Evolutionary conservation across 2,329 filamentous ascomycete genomes (phyloP).

Genomic region (Fusarium torreyae): DNA sequence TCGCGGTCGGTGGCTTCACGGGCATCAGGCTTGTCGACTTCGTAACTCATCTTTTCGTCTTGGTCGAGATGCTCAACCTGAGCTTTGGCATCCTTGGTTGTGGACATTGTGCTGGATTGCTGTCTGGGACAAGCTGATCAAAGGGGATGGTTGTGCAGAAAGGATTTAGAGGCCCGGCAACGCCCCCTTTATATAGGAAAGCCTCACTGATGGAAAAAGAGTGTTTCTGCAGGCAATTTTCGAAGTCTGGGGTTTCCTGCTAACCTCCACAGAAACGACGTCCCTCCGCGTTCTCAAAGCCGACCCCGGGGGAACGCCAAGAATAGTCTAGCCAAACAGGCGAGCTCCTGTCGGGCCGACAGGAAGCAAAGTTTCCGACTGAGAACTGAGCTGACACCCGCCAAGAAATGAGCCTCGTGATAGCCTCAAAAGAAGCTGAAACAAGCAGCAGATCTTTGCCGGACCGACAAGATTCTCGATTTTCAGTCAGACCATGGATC

Average conservation of each 20-base stretch:
- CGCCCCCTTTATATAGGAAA: not conserved
- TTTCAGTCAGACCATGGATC: constrained; percentile 7
- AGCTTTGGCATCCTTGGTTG: constrained; percentile 14
- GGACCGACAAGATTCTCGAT: constrained; percentile 24
- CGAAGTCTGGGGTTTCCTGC: constrained; percentile 30
- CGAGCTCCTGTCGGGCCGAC: constrained; percentile 13
- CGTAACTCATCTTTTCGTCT: constrained; percentile 15
- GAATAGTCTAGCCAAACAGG: constrained; percentile 4
- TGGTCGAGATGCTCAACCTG: constrained; percentile 30
- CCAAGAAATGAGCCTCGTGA: constrained; percentile 25
- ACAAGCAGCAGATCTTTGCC: not conserved
- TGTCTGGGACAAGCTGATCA: not conserved
- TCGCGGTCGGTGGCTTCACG: constrained; percentile 40
- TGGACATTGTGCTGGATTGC: constrained; percentile 9
- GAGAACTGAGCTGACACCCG: constrained; percentile 5
- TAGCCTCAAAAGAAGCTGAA: constrained; percentile 7
- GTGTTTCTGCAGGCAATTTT: not conserved
- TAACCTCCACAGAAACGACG: constrained; percentile 21
- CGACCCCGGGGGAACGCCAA: constrained; percentile 7
- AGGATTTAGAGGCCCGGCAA: not conserved
- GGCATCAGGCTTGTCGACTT: constrained; percentile 21
- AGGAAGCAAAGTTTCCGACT: not conserved
- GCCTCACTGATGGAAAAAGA: not conserved
- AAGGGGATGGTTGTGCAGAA: not conserved
- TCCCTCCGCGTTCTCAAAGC: constrained; percentile 15